Conservation (phyloP, 2,329 filamentous ascomycete genomes). For the Paradendryphiella salina region DNA sequence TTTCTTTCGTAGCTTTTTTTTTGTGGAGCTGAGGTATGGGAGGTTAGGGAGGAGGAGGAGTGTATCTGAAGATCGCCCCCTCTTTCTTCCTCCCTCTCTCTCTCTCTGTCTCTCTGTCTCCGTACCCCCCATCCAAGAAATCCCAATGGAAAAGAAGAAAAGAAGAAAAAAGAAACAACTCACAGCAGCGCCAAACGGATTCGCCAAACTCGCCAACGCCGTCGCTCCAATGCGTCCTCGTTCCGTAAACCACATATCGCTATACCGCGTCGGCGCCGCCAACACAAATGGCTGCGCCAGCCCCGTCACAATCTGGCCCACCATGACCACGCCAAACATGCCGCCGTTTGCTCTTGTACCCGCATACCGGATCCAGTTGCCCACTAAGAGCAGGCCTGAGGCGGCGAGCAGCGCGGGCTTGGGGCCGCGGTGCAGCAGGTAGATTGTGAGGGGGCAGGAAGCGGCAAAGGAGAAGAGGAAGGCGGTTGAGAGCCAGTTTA, state of each 20-base stretch:
- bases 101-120: neutral
- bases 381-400: conserved; percentile 72
- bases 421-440: conserved; percentile 77
- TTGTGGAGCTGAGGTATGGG: no score
- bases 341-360: conserved; percentile 64
- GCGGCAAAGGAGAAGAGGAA: conserved; percentile 84
- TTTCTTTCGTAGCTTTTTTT: no score
- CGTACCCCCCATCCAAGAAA: no score
- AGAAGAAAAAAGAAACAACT: conserved; percentile 18
- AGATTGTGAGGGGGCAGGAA: conserved; percentile 70
- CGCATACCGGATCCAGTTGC: conserved; percentile 90
- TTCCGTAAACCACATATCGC: conserved; percentile 91
- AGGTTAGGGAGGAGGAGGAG: no score
- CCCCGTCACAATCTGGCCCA: conserved; percentile 88
- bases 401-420: conserved; percentile 75
- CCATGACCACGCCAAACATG: conserved; percentile 76
- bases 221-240: conserved; percentile 83
- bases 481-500: conserved; percentile 91
- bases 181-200: conserved; percentile 85
- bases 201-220: conserved; percentile 80
- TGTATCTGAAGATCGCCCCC: no score
- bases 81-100: neutral
- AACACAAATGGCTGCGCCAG: conserved; percentile 91
- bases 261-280: conserved; percentile 85
- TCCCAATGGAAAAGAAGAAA: neutral